Conservation (phyloP, 176 grass and related monocot species). For the Oryza punctata region DNA sequence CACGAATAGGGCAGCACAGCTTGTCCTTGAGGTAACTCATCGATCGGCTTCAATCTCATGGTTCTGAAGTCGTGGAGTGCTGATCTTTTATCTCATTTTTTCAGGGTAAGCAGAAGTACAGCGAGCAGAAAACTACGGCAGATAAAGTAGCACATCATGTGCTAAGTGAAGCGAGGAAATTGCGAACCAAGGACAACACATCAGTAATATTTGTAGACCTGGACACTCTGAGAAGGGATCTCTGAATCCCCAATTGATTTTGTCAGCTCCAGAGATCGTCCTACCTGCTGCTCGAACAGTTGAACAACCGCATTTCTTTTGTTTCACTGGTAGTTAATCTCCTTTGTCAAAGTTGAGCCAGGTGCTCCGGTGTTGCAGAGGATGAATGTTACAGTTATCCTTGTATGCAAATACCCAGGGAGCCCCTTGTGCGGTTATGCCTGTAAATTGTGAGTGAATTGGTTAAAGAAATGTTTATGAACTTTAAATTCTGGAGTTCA, state of each 20-base stretch:
- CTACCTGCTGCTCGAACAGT: not conserved
- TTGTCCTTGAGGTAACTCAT: slow-evolving; percentile 58
- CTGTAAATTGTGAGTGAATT: not conserved
- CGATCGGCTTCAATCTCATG: not conserved
- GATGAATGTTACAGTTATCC: not conserved
- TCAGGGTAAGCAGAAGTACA: slow-evolving; percentile 57
- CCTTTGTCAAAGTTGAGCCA: not conserved
- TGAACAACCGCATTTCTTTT: not conserved
- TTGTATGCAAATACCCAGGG: not conserved
- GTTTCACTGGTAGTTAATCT: not conserved
- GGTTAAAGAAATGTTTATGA: not conserved
- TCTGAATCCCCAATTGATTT: not conserved
- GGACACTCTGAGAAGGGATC: slow-evolving; percentile 54
- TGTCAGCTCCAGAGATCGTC: not conserved
- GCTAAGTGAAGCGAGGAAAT: slow-evolving; percentile 55
- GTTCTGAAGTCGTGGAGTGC: not conserved
- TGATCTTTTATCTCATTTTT: not conserved
- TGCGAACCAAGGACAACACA: slow-evolving; percentile 73
- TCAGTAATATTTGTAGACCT: slow-evolving; percentile 80
- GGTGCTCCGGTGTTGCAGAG: not conserved
- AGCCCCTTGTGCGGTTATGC: not conserved
- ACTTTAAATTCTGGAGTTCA: not conserved
- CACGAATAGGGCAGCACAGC: slow-evolving; percentile 47
- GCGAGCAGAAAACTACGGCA: slow-evolving; percentile 32
- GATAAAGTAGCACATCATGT: slow-evolving; percentile 56